Evolutionary conservation across 73 alveolate species (phyloP).

Genomic region (Uronychia setigera): DNA sequence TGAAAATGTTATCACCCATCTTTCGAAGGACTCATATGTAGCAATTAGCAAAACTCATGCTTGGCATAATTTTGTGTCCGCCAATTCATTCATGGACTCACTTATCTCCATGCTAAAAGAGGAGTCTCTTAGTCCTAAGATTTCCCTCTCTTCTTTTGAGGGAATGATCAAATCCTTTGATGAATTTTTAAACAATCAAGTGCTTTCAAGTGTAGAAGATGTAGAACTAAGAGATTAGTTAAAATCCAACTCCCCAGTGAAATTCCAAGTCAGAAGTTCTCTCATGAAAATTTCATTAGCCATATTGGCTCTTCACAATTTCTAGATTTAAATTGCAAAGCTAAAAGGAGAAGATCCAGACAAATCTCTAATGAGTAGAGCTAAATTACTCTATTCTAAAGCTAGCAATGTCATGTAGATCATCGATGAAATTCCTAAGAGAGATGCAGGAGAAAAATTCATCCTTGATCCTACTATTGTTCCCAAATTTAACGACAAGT

Average conservation of each 20-base stretch:
- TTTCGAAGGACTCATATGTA: neutral
- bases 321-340: neutral
- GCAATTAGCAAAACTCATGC: conserved; percentile 1
- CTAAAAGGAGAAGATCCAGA: neutral
- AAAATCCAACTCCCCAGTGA: neutral
- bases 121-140: conserved; percentile 20
- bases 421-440: conserved; percentile 14
- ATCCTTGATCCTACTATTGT: neutral
- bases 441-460: conserved; percentile 9
- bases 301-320: conserved; percentile 11
- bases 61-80: conserved; percentile 25
- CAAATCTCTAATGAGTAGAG: neutral
- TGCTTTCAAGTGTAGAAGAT: neutral
- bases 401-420: neutral
- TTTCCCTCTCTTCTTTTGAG: neutral
- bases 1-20: neutral
- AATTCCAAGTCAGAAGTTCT: neutral
- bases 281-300: conserved; percentile 9
- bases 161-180: conserved; percentile 15
- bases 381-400: neutral
- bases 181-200: neutral
- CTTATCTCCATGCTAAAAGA: conserved; percentile 12
- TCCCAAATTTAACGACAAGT: neutral
- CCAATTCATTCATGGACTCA: conserved; percentile 24
- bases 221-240: neutral